Conservation (phyloP, 148 eudicot genomes). For the Heliamphora exappendiculata region DNA sequence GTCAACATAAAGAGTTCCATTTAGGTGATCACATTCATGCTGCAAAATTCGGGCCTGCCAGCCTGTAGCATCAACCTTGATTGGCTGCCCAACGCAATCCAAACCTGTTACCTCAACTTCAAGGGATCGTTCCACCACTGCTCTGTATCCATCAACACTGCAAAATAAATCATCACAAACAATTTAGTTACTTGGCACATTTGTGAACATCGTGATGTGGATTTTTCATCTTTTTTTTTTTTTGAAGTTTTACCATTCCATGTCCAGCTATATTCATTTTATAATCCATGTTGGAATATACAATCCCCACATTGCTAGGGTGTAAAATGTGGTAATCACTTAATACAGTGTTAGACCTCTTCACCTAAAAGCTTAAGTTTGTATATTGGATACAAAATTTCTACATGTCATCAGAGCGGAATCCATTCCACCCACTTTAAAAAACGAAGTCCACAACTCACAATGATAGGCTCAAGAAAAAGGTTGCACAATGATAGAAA, state of each 20-base stretch:
- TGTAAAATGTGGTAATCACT: too few relatives aligned
- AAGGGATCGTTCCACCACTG: conserved; percentile 73
- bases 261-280: background rate
- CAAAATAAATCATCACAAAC: conserved; percentile 18
- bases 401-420: too few relatives aligned
- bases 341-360: background rate
- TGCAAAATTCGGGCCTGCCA: conserved; percentile 99
- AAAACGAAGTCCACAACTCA: too few relatives aligned
- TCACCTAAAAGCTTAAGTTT: too few relatives aligned
- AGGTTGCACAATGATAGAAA: too few relatives aligned
- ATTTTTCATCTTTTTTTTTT: background rate
- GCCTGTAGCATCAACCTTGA: conserved; percentile 73
- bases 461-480: too few relatives aligned
- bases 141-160: conserved; percentile 91
- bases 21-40: conserved; percentile 92
- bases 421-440: too few relatives aligned
- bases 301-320: too few relatives aligned
- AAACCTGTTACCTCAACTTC: conserved; percentile 84
- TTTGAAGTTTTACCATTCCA: background rate
- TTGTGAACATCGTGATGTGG: background rate
- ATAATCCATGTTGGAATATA: too few relatives aligned
- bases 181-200: background rate
- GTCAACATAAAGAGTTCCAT: conserved; percentile 87
- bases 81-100: conserved; percentile 62
- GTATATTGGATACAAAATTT: too few relatives aligned